Base-by-base conservation (phyloP, 306 rosid species). In the Pyrus pyrifolia region DNA sequence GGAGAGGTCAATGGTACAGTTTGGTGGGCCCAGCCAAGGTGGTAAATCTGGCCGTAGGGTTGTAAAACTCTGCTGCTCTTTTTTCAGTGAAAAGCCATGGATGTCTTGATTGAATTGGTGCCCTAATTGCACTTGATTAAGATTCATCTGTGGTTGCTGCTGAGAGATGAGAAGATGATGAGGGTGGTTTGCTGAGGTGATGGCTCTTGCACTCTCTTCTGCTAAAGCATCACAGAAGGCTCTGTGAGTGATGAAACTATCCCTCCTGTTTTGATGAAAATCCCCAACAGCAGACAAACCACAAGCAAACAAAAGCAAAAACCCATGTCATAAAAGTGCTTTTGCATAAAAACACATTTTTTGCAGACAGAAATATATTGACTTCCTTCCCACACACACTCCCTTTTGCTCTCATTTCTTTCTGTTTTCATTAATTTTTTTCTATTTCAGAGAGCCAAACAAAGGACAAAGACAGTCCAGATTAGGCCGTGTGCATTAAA, bases 221-320 rank as follows among this genome's bases (percentile, higher is more conserved):
- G 96, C 97, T 40, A 96, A 83, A 66, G 97, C 98, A 85, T 96
- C 97, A 86, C 99, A 96, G 83, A 96, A 96, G 8, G 99, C 99
- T 92, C 99, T 89, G 86, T 96, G 99, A 30, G 99, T 92, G 85
- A 91, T 91, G 90, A 96, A 96, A 83, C 98, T 92, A 81, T 95
- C 99, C 86, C 97, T 92, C 88, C 99, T 95, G 91, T 18, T 42
- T 15, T 31, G 52, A 76, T 38, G 30, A 66, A 82, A 76, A 49
- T 57, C 46, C 55, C 66, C 80, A 82, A 67, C 81, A 80, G 8
- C 21, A 71, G 68, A 79, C 78, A 66, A 76, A 76, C 8, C 66
- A 62, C 59, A 71, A 71, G 58, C 68, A 71, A 78, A 71, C 82
- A 71, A 71, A 65, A 38, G 22, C 22, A 62, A 15, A 49, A 49